These are phyloP conservation scores for Fusarium sp. DNA, from an alignment of 2,329 filamentous ascomycete species.

Conservation along the genomic window DNA sequence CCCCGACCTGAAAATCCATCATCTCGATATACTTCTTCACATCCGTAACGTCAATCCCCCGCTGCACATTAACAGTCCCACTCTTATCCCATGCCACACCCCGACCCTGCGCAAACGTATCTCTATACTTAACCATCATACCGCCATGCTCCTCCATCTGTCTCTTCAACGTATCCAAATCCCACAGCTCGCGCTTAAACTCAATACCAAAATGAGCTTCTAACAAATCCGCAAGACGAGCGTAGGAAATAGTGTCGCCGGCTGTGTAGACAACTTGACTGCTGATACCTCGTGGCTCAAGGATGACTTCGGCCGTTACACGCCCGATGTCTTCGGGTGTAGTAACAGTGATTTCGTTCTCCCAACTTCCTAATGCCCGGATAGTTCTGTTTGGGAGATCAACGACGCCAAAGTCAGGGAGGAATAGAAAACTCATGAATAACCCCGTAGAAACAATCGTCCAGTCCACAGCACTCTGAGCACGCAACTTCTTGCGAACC, in stretches of 20 bases:
- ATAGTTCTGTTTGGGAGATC: constrained; percentile 58
- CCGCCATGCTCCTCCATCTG: constrained; percentile 63
- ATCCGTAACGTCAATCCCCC: constrained; percentile 59
- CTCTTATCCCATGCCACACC: constrained; percentile 70
- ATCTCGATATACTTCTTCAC: constrained; percentile 55
- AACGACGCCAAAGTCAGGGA: constrained; percentile 71
- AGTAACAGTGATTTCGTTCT: constrained; percentile 72
- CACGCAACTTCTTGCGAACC: constrained; percentile 65
- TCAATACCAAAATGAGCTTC: constrained; percentile 54
- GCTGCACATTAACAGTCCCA: constrained; percentile 64
- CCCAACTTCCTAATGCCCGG: constrained; percentile 70
- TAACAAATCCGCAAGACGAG: constrained; percentile 63
- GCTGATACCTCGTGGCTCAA: constrained; percentile 51
- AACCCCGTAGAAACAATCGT: constrained; percentile 75
- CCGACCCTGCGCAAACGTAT: constrained; percentile 68
- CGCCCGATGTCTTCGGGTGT: constrained; percentile 72
- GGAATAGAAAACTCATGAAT: constrained; percentile 78
- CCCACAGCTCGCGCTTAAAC: constrained; percentile 65
- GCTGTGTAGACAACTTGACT: constrained; percentile 67
- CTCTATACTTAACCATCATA: constrained; percentile 68
- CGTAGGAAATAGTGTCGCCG: constrained; percentile 72
- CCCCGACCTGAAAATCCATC: constrained; percentile 37
- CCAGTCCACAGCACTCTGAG: constrained; percentile 65
- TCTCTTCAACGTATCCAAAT: constrained; percentile 55
- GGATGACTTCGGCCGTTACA: constrained; percentile 67